Conservation (phyloP, 225 moss, liverwort and hornwort species). For the Pseudoscleropodium purum region DNA sequence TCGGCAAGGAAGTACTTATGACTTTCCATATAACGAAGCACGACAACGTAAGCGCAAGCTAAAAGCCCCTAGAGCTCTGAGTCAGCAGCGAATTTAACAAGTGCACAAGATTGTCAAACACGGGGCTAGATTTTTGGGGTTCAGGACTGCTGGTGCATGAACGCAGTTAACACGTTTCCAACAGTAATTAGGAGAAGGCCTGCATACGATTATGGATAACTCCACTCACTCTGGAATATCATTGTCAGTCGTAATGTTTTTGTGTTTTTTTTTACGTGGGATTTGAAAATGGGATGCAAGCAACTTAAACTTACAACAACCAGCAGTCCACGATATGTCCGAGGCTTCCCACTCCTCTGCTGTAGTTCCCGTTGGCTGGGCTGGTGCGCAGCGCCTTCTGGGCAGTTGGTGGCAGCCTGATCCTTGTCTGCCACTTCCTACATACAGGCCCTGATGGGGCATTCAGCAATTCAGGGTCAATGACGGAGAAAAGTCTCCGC, state of each 20-base stretch:
- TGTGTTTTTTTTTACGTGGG: background rate
- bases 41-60: background rate
- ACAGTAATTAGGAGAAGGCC: background rate
- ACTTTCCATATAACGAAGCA: background rate
- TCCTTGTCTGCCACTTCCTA: slow-evolving; percentile 25
- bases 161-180: background rate
- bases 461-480: background rate
- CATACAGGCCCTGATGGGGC: background rate
- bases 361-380: background rate
- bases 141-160: background rate
- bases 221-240: background rate
- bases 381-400: background rate
- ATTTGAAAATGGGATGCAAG: background rate
- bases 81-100: background rate
- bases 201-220: background rate
- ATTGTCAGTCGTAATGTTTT: background rate
- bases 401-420: background rate
- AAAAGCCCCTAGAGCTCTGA: background rate
- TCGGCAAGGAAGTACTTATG: background rate
- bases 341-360: background rate
- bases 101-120: background rate
- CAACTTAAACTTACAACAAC: background rate
- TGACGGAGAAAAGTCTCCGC: slow-evolving; percentile 16
- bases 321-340: background rate
- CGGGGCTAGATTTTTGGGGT: background rate